Percentiles rank a stretch among this genome's conserved stretches.
These are phyloP conservation scores for Cornus florida DNA, from an alignment of 148 eudicot species.

Conservation along the genomic window DNA sequence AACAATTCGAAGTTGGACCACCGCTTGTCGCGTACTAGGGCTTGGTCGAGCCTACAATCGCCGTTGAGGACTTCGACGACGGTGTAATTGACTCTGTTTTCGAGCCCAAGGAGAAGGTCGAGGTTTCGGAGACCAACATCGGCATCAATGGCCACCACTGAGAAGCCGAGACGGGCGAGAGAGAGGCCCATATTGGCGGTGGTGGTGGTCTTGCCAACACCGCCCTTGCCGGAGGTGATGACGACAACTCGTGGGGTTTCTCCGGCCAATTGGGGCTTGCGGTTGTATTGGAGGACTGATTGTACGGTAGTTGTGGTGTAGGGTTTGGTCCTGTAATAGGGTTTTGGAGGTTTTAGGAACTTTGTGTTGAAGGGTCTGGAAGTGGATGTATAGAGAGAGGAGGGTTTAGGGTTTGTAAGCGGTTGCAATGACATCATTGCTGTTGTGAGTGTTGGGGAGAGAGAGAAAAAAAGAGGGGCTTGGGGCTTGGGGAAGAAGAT, in stretches of 20 bases:
- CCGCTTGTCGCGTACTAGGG: conserved; percentile 80
- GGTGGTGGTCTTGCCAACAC: conserved; percentile 84
- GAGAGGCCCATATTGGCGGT: conserved; percentile 84
- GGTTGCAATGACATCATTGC: conserved; percentile 23
- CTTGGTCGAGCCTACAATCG: conserved; percentile 94
- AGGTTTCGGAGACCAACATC: conserved; percentile 90
- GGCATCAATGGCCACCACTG: conserved; percentile 79
- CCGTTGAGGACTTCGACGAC: conserved; percentile 90
- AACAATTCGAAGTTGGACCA: conserved; percentile 80
- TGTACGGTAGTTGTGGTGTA: conserved; percentile 7
- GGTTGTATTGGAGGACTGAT: conserved; percentile 59
- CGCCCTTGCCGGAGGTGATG: conserved; percentile 84
- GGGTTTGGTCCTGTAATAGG: conserved; percentile 3
- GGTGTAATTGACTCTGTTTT: conserved; percentile 90
- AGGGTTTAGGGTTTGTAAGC: conserved; percentile 26
- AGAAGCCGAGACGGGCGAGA: conserved; percentile 73
- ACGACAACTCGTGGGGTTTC: conserved; percentile 77
- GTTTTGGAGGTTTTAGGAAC: conserved; percentile 6
- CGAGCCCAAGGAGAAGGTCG: conserved; percentile 87
- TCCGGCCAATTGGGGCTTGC: conserved; percentile 68
- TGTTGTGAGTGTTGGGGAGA: neutral
- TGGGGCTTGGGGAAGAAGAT: neutral
- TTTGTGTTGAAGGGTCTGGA: neutral
- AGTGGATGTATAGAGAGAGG: conserved; percentile 8
- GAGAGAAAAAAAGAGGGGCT: neutral